Conservation (phyloP, 2,329 filamentous ascomycete species). For the Metarhizium brunneum region DNA sequence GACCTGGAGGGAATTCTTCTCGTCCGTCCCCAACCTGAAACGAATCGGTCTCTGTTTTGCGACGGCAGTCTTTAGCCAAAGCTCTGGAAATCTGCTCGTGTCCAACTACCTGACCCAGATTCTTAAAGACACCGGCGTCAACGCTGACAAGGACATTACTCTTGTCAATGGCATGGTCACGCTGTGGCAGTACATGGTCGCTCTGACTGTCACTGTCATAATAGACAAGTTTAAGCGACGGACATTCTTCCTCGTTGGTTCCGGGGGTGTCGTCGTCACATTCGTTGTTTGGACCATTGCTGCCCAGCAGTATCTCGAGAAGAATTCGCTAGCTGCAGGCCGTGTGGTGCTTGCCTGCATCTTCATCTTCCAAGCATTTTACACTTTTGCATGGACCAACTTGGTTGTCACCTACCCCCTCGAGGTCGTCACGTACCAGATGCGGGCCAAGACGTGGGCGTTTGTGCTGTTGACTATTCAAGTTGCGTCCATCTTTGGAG, state of each 20-base stretch:
- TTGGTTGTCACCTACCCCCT: slow-evolving; percentile 33
- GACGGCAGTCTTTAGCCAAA: slow-evolving; percentile 31
- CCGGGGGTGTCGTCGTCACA: slow-evolving; percentile 26
- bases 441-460: slow-evolving; percentile 32
- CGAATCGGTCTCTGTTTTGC: slow-evolving; percentile 29
- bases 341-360: slow-evolving; percentile 30
- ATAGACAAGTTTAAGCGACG: slow-evolving; percentile 28
- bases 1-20: slow-evolving; percentile 33
- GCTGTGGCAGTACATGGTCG: slow-evolving; percentile 32
- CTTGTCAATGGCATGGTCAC: slow-evolving; percentile 32
- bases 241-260: slow-evolving; percentile 28
- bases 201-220: slow-evolving; percentile 25
- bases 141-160: slow-evolving; percentile 26
- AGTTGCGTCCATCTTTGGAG: slow-evolving; percentile 26
- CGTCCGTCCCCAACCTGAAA: slow-evolving; percentile 27
- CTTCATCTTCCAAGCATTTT: slow-evolving; percentile 32
- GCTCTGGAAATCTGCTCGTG: slow-evolving; percentile 30
- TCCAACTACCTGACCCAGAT: slow-evolving; percentile 32
- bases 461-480: slow-evolving; percentile 31
- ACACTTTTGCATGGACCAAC: slow-evolving; percentile 33
- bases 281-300: slow-evolving; percentile 31
- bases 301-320: slow-evolving; percentile 26
- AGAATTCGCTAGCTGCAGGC: slow-evolving; percentile 19
- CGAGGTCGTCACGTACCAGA: slow-evolving; percentile 30
- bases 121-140: slow-evolving; percentile 29